Evolutionary conservation across 2,329 filamentous ascomycete species (phyloP).

Genomic region (Pyrenophora graminea): DNA sequence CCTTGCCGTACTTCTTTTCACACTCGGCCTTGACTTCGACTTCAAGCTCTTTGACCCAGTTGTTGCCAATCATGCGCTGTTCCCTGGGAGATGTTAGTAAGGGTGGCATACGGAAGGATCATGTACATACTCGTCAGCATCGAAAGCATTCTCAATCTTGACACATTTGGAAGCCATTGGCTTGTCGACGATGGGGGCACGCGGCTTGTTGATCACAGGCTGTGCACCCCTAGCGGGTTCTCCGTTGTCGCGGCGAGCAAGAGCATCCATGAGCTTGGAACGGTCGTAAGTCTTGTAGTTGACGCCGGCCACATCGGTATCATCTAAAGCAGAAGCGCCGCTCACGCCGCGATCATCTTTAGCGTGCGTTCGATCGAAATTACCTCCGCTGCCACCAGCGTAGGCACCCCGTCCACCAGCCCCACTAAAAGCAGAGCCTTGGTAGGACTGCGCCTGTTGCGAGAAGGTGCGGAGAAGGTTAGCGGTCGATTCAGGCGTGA

Average conservation of each 20-base stretch:
- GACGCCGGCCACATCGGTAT: constrained; percentile 95
- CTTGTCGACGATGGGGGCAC: constrained; percentile 75
- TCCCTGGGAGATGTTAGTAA: constrained; percentile 34
- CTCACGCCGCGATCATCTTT: constrained; percentile 86
- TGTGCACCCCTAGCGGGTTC: constrained; percentile 58
- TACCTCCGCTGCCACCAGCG: constrained; percentile 68
- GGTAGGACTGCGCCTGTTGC: constrained; percentile 64
- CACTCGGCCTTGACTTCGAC: constrained; percentile 92
- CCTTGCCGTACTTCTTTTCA: constrained; percentile 92
- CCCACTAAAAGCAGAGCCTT: constrained; percentile 90
- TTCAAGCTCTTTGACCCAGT: constrained; percentile 91
- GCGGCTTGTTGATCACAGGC: constrained; percentile 67
- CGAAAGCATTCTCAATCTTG: constrained; percentile 93
- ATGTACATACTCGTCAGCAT: constrained; percentile 77
- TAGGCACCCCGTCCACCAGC: constrained; percentile 85
- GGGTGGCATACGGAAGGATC: background rate
- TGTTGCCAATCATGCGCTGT: constrained; percentile 27
- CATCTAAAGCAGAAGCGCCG: constrained; percentile 91
- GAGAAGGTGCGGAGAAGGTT: constrained; percentile 91
- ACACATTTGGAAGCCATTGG: constrained; percentile 92
- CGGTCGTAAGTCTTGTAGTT: constrained; percentile 99
- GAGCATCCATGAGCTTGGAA: constrained; percentile 97
- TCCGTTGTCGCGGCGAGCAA: constrained; percentile 80
- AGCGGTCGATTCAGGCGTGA: constrained; percentile 94
- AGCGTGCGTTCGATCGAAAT: constrained; percentile 88